Evolutionary conservation across 2,329 filamentous ascomycete genomes (phyloP).

Genomic region (Cylindrodendrum hubeiense): DNA sequence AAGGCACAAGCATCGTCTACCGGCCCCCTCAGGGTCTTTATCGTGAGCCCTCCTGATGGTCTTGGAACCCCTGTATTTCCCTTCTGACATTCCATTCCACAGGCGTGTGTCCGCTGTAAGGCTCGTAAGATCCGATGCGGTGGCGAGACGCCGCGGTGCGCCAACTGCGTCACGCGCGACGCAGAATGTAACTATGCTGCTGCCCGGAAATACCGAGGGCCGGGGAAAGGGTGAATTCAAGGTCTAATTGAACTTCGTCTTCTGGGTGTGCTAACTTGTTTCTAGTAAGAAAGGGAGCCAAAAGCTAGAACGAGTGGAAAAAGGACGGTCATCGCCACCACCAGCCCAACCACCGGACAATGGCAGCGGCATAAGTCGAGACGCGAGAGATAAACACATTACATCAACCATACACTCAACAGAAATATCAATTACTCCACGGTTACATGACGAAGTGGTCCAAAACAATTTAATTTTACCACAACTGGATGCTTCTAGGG

Average conservation of each 20-base stretch:
- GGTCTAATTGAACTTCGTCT: background rate
- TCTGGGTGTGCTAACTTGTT: background rate
- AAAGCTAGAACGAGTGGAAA: background rate
- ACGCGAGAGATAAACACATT: background rate
- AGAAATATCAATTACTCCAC: background rate
- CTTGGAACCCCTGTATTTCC: accelerated
- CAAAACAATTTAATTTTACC: background rate
- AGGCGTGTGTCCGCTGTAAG: background rate
- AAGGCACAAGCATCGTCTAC: background rate
- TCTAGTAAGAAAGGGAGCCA: background rate
- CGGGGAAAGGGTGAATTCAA: background rate
- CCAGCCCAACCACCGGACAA: background rate
- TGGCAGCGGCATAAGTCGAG: background rate
- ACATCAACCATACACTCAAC: background rate
- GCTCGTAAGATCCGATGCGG: background rate
- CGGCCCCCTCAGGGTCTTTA: background rate
- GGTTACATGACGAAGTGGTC: background rate
- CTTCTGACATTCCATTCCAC: background rate
- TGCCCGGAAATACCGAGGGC: background rate
- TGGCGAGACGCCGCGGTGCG: background rate
- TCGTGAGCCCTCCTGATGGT: background rate
- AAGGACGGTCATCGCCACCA: background rate
- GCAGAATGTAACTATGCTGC: background rate
- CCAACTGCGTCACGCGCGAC: background rate
- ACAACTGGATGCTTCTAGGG: background rate